Percentiles rank a stretch among this genome's conserved stretches.
These are phyloP conservation scores for Bruguiera parviflora DNA, from an alignment of 345 rosid species.

Conservation along the genomic window DNA sequence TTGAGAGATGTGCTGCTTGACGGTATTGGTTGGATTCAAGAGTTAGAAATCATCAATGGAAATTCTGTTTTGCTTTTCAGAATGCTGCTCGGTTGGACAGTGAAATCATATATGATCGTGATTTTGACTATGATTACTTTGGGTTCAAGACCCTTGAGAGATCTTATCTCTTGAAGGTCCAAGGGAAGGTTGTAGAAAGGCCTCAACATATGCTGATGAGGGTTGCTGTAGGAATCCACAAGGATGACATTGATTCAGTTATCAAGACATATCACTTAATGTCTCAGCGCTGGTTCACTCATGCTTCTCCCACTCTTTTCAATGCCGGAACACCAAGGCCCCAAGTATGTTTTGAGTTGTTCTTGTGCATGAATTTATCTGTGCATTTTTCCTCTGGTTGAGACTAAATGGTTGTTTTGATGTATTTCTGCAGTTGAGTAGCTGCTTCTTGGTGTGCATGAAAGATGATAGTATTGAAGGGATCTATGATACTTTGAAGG, in stretches of 20 bases:
- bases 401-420: background rate
- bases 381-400: background rate
- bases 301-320: conserved; percentile 93
- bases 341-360: conserved; percentile 40
- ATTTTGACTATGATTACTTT: conserved; percentile 88
- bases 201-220: conserved; percentile 98
- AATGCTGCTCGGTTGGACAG: conserved; percentile 79
- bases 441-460: conserved; percentile 89
- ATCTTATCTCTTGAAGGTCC: conserved; percentile 84
- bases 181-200: conserved; percentile 79
- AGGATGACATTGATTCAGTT: conserved; percentile 65
- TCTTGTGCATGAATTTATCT: background rate
- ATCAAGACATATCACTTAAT: conserved; percentile 80
- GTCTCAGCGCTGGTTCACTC: conserved; percentile 97
- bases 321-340: conserved; percentile 93
- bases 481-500: conserved; percentile 84
- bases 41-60: background rate
- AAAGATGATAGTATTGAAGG: conserved; percentile 94
- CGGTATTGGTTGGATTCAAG: background rate
- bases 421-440: conserved; percentile 58
- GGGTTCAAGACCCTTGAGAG: conserved; percentile 93
- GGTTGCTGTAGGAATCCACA: conserved; percentile 87
- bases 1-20: background rate
- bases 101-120: conserved; percentile 87
- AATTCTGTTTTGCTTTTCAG: conserved; percentile 31